A percentile compares a stretch with the other conserved stretches of the same genome.
Conservation (phyloP, 805 yeast genomes). For the Saccharomycopsis fibuligera region DNA sequence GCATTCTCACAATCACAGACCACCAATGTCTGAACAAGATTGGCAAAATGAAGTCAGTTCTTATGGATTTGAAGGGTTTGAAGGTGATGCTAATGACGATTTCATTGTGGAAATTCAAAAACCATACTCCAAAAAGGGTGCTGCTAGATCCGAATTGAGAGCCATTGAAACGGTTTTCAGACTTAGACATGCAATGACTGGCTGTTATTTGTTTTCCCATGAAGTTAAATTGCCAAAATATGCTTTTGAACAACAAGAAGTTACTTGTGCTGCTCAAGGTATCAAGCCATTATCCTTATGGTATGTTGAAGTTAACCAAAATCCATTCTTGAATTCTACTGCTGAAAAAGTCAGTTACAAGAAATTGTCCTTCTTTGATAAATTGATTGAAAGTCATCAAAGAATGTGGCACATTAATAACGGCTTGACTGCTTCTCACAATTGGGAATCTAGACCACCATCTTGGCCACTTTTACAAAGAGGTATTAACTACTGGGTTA, state of each 20-base stretch:
- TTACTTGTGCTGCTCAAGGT: constrained; percentile 72
- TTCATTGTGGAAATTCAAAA: constrained; percentile 69
- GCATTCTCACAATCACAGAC: constrained; percentile 78
- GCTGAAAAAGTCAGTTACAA: constrained; percentile 50
- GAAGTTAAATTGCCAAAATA: constrained; percentile 71
- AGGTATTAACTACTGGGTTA: constrained; percentile 79
- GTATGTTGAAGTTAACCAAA: constrained; percentile 68
- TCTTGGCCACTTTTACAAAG: constrained; percentile 71
- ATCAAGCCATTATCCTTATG: constrained; percentile 52
- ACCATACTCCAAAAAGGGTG: constrained; percentile 41
- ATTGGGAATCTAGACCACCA: constrained; percentile 63
- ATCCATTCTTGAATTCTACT: constrained; percentile 37
- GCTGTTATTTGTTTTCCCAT: constrained; percentile 71
- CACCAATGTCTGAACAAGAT: constrained; percentile 67
- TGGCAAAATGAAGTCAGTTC: constrained; percentile 81
- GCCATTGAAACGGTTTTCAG: constrained; percentile 69
- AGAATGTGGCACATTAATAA: constrained; percentile 75
- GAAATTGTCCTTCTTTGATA: constrained; percentile 46
- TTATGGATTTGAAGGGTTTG: constrained; percentile 72
- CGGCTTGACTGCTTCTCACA: constrained; percentile 62
- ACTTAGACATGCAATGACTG: constrained; percentile 73
- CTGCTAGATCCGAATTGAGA: constrained; percentile 48
- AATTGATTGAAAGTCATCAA: constrained; percentile 58
- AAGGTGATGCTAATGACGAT: constrained; percentile 81
- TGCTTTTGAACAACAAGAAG: constrained; percentile 84